These are phyloP conservation scores for Epichloe festucae DNA, from an alignment of 2,329 filamentous ascomycete species.

Conservation along the genomic window DNA sequence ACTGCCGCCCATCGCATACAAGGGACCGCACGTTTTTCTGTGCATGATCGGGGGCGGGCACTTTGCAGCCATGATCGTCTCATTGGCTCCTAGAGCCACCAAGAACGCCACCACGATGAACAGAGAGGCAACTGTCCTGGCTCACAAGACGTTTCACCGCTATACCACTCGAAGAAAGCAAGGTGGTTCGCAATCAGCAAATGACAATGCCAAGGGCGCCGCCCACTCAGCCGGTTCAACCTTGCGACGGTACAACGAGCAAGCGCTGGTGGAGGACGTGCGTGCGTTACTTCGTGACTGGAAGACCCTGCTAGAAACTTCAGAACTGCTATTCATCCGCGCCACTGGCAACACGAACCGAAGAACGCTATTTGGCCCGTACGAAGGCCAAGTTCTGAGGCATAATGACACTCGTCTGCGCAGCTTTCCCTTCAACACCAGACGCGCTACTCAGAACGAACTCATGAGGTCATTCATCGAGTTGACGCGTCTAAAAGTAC, in stretches of 20 bases:
- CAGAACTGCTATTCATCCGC: constrained; percentile 76
- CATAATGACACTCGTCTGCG: constrained; percentile 69
- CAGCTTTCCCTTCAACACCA: constrained; percentile 86
- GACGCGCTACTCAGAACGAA: constrained; percentile 83
- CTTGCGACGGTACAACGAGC: constrained; percentile 86
- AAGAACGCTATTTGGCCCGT: constrained; percentile 77
- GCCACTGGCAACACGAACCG: constrained; percentile 81
- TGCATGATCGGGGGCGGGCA: constrained; percentile 98
- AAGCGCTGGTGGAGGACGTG: constrained; percentile 79
- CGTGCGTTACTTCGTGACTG: constrained; percentile 69
- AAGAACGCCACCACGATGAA: constrained; percentile 61
- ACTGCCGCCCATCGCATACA: constrained; percentile 41
- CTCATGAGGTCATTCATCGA: constrained; percentile 92
- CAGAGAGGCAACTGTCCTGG: constrained; percentile 73
- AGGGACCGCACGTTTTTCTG: constrained; percentile 78
- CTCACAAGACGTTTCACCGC: constrained; percentile 94
- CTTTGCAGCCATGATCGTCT: constrained; percentile 93
- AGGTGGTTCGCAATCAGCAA: constrained; percentile 87
- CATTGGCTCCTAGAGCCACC: constrained; percentile 65
- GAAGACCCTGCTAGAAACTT: constrained; percentile 72
- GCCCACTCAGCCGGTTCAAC: constrained; percentile 89
- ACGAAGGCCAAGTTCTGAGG: constrained; percentile 74
- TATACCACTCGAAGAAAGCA: constrained; percentile 96
- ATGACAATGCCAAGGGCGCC: constrained; percentile 83
- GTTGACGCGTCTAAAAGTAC: constrained; percentile 78